Evolutionary conservation across 352 stramenopile genomes (phyloP), one percentile per base, ranked within the genome.

Genomic region (Globisporangium polare): DNA sequence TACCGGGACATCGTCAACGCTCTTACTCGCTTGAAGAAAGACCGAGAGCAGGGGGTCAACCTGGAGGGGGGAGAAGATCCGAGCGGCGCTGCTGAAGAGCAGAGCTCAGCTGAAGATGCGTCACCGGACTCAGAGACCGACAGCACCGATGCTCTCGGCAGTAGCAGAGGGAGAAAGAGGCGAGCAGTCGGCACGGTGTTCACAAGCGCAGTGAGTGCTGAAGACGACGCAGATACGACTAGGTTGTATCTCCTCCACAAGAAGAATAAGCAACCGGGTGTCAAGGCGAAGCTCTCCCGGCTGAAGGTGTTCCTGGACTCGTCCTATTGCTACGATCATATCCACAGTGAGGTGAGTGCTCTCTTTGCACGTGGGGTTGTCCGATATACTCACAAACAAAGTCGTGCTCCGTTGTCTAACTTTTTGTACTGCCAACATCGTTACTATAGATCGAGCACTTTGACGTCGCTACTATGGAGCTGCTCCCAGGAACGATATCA

Each of bases 1-100:
- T 24, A 13, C 20, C 27, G 9, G 20, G n/a, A 50, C 43, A 27
- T 50, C n/a, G 12, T 7, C 43, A 50, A 50, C 17, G 41, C 17
- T 46, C 41, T 46, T 22, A 17, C 41, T 46, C 41, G 41, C 41
- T 46, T 46, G 41, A 46, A 46, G 41, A 46, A 46, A 46, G 41
- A 46, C 17, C 41, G 17, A 20, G 41, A 46, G 41, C 41, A 46
- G 6, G 15, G 41, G 2, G 41, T 18, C 17, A 15, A 49, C 15
- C 43, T 17, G 22, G 5, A 33, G 13, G 18, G 0, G 39, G 39
- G 15, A 45, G 37, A n/a, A 13, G 33, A 2, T 41, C 12, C 15
- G 33, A 13, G 15, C 15, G 37, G 3, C 37, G 15, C 10, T 43
- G 37, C 4, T 43, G 37, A 43, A 43, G 37, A 43, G 37, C 37